A percentile compares a stretch with the other conserved stretches of the same genome.
Conservation (phyloP, 768 basidiomycete genomes). For the Lactifluus piperatus region DNA sequence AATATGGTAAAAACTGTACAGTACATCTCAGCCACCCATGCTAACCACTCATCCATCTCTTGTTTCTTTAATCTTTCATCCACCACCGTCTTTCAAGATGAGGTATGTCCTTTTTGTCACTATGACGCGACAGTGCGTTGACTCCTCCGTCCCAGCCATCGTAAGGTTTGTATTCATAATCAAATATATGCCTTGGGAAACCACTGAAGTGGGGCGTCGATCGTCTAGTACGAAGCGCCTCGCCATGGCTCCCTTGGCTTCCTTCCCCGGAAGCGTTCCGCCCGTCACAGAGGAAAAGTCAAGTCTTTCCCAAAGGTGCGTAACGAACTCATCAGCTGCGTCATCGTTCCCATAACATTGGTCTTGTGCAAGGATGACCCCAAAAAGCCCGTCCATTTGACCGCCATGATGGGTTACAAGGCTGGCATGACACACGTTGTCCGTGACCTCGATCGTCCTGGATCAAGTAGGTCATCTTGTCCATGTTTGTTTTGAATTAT, state of each 20-base stretch:
- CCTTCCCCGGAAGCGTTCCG: constrained; percentile 92
- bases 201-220: constrained; percentile 23
- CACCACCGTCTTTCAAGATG: constrained; percentile 26
- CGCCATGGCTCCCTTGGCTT: constrained; percentile 97
- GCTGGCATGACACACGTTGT: constrained; percentile 99
- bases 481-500: not conserved
- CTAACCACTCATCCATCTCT: not conserved
- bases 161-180: constrained; percentile 52
- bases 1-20: constrained; percentile 18
- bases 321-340: not conserved
- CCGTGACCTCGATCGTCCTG: constrained; percentile 97
- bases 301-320: constrained; percentile 98
- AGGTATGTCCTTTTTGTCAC: constrained; percentile 27
- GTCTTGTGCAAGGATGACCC: constrained; percentile 78
- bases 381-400: constrained; percentile 98
- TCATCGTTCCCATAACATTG: not conserved
- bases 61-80: not conserved
- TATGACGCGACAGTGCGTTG: constrained; percentile 8
- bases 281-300: constrained; percentile 97
- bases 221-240: constrained; percentile 86
- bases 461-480: constrained; percentile 71
- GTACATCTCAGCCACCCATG: constrained; percentile 19
- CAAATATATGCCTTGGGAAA: constrained; percentile 16
- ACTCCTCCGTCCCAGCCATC: constrained; percentile 48
- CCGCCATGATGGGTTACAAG: constrained; percentile 98